Base-by-base conservation (phyloP, 2,329 filamentous ascomycete genomes). In the Pestalotiopsis sp. region DNA sequence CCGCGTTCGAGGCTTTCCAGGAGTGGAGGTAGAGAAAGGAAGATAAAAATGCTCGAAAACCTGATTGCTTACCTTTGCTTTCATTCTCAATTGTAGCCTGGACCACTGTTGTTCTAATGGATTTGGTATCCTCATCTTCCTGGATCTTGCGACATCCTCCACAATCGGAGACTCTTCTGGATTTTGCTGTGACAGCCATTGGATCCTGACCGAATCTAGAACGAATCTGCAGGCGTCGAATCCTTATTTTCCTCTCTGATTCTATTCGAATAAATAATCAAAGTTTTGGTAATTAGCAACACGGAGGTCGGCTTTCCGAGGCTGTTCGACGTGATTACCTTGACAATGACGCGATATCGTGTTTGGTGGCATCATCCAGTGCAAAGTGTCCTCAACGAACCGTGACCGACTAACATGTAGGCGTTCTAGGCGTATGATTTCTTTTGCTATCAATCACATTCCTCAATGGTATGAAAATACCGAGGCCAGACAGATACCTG, bases 101-200 rank as follows among this genome's bases (percentile, higher is more conserved):
- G 9, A 9, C 17, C 27, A 27, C 17, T 4, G 57, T 23, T 12
- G 57, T 36, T 27, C n/a, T 36, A 6, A 5, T 62, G 4, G 11
- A 31, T 20, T 62, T 62, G 11, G 5, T 62, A 23, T 66, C 45
- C 17, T 76, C 73, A 49, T 76, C 73, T 20, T 74, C 72, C 9
- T 74, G 70, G 38, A 76, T 76, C 67, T 74, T 74, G 59, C 72
- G 71, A 56, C 75, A 77, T 11, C 73, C 72, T 57, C 58, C 59
- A 67, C 76, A 77, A 59, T 69, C 68, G 41, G 64, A n/a, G 58
- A 45, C 58, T 36, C 27, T 71, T 66, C 39, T 52, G 27, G 41
- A 11, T 65, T 66, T 61, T 64, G 27, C 57, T 66, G 39, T 12
- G 59, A 52, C 25, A 65, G 38, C 62, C 62, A 65, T 49, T 17